These are phyloP conservation scores for Rhodotorula sp. DNA, from an alignment of 1,284 basidiomycete species.

Conservation along the genomic window DNA sequence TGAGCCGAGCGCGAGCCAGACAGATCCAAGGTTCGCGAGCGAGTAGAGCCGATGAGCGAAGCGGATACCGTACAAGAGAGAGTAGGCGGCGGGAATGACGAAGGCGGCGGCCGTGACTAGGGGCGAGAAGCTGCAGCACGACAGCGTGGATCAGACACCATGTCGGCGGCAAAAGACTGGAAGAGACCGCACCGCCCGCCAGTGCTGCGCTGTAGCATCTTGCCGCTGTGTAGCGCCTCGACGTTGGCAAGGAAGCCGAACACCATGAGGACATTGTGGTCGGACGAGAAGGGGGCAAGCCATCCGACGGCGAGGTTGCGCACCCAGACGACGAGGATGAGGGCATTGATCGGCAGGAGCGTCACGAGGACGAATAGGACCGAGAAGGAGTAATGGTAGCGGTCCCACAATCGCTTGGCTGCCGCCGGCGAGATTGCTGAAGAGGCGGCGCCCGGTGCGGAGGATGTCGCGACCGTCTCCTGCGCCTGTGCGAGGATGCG, in stretches of 20 bases:
- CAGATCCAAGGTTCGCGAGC: conserved; percentile 38
- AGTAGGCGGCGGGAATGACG: conserved; percentile 8
- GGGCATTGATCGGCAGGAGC: conserved; percentile 75
- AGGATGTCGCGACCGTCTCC: not conserved
- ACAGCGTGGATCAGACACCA: not conserved
- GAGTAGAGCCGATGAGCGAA: conserved; percentile 41
- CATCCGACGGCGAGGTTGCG: conserved; percentile 61
- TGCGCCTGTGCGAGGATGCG: conserved; percentile 40
- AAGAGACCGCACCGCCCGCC: not conserved
- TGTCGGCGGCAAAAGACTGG: not conserved
- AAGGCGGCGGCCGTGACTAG: conserved; percentile 14
- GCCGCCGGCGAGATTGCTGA: not conserved
- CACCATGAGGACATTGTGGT: conserved; percentile 50
- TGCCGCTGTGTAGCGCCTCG: conserved; percentile 42
- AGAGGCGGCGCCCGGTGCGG: not conserved
- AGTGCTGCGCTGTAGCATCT: conserved; percentile 15
- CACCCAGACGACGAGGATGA: conserved; percentile 85
- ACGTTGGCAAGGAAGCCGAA: conserved; percentile 48
- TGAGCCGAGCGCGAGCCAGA: conserved; percentile 35
- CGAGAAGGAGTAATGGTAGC: conserved; percentile 53
- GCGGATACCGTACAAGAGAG: conserved; percentile 43
- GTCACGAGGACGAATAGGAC: conserved; percentile 76
- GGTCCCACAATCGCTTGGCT: conserved; percentile 10
- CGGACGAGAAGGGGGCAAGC: conserved; percentile 49
- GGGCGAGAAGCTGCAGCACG: not conserved